Evolutionary conservation across 192 early-diverging fungal genomes (phyloP), one percentile per base, ranked within the genome.

Genomic region (Entomortierella parvispora): DNA sequence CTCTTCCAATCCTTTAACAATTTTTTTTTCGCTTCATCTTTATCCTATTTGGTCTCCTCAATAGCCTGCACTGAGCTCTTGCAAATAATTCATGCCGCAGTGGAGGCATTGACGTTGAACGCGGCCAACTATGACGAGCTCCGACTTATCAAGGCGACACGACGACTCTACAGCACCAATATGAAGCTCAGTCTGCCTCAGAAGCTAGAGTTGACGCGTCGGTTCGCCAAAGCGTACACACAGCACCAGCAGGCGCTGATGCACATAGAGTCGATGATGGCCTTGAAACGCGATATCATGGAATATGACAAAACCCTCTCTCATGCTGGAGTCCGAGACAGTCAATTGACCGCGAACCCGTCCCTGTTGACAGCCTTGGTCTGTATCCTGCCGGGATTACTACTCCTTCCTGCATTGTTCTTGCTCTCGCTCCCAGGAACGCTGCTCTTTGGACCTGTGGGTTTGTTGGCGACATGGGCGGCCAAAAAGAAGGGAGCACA

Each of bases 31-130:
- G 14, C 25, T 48, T 60, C 15, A 6, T 42, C 23, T 17, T 23
- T n/a, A n/a, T 22, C 62, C 17, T 47, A 56, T 57, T 40, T 77
- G 28, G 4, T 40, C 5, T 34, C 11, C 11, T 14, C 18, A 11
- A 50, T 69, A 82, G 81, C 81, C 26, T 82, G 74, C 46, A 76
- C 75, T 49, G 72, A 82, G 48, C 59, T 82, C 17, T 44, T 82
- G 12, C 65, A 82, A 53, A 68, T 71, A 10, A 79, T 82, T n/a
- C 75, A 78, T 44, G 23, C 52, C 1, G 75, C 81, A 18, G 75
- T 82, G 28, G 43, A 71, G 31, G 64, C 67, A 46, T 31, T 82
- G 45, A 82, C 81, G 6, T 52, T 82, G 25, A 82, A 82, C 68
- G 81, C 81, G 9, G 74, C 81, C 15, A 78, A 79, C 67, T 82